Percentiles rank a stretch among this genome's conserved stretches.
These are phyloP conservation scores for Diaporthe destruens DNA, from an alignment of 2,329 filamentous ascomycete species.

Conservation along the genomic window DNA sequence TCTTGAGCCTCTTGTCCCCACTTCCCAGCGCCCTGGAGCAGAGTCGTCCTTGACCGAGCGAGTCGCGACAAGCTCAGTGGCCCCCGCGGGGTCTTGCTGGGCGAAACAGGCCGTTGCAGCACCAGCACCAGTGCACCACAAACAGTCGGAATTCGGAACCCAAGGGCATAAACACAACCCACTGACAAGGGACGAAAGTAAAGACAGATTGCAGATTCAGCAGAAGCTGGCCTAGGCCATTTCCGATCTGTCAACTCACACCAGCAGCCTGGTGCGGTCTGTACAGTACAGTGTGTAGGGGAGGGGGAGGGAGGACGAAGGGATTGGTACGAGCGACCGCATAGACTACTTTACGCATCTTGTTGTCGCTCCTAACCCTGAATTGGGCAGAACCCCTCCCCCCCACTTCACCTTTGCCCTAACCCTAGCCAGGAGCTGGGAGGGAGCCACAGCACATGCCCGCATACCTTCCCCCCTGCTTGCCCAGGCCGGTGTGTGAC, in stretches of 20 bases:
- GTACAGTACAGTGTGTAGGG: too few relatives aligned
- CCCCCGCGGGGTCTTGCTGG: constrained; percentile 28
- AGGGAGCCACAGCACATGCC: constrained; percentile 4
- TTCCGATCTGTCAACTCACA: constrained; percentile 23
- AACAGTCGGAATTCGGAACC: constrained; percentile 29
- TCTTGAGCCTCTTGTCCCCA: constrained; percentile 32
- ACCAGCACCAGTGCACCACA: constrained; percentile 20
- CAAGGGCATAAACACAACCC: constrained; percentile 9
- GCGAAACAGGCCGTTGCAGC: constrained; percentile 28
- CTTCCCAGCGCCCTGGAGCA: constrained; percentile 14
- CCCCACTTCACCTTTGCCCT: not conserved
- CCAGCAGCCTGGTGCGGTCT: not conserved
- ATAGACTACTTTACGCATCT: not conserved
- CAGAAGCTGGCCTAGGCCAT: not conserved
- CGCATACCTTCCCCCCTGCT: constrained; percentile 7
- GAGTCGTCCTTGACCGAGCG: not conserved
- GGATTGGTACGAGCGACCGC: constrained; percentile 10
- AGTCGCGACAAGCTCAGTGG: constrained; percentile 20
- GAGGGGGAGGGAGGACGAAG: not conserved
- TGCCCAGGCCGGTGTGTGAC: constrained; percentile 22
- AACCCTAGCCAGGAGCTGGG: not conserved
- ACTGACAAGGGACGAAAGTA: constrained; percentile 22
- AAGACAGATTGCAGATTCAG: constrained; percentile 23
- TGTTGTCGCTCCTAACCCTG: not conserved
- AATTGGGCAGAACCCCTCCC: too few relatives aligned